Evolutionary conservation across 1,284 basidiomycete genomes (phyloP), one percentile per base, ranked within the genome.

Genomic region (Inonotus hispidus): DNA sequence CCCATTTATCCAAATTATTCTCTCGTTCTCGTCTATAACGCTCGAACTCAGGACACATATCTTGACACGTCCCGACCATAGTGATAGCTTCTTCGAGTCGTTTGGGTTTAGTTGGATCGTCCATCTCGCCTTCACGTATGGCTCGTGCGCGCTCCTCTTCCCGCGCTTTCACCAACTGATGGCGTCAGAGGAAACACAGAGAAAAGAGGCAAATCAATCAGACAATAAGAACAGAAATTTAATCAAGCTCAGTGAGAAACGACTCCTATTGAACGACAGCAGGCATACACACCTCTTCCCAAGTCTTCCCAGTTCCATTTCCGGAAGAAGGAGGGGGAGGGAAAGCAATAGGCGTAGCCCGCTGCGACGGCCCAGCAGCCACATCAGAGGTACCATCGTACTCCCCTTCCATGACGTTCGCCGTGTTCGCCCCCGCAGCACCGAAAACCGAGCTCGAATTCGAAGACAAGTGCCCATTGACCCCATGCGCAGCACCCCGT

Each of bases 21-120:
- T 96, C 92, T 62, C 88, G 84, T 72, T 98, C 93, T 50, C 96
- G 82, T 68, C 94, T 84, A 71, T 96, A 94, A 21, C 90, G 81
- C 74, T 99, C 96, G 68, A 93, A 96, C 56, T 90, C 87, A 4
- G 94, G 92, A 72, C 96, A 98, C 94, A 98, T 98, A 65, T 92
- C 88, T 74, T 81, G 76, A 70, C 96, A 98, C 1, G 92, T 95
- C 19, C 96, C 96, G 13, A 91, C 82, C 68, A 98, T 87, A 35
- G 88, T 90, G 59, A 95, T 91, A 2, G 96, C 95, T 63, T 95
- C 88, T 63, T 90, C 89, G 6, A 98, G 80, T 25, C 88, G 81
- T 65, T 89, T 91, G 3, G 90, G 83, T 32, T 87, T 84, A 32
- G 78, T 71, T 0, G 93, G 93, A 67, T 94, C 92, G 61, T 92